Percentiles rank a stretch among this genome's conserved stretches.
Evolutionary conservation across 2,329 filamentous ascomycete genomes (phyloP).

Genomic region (Aschersonia sp.): DNA sequence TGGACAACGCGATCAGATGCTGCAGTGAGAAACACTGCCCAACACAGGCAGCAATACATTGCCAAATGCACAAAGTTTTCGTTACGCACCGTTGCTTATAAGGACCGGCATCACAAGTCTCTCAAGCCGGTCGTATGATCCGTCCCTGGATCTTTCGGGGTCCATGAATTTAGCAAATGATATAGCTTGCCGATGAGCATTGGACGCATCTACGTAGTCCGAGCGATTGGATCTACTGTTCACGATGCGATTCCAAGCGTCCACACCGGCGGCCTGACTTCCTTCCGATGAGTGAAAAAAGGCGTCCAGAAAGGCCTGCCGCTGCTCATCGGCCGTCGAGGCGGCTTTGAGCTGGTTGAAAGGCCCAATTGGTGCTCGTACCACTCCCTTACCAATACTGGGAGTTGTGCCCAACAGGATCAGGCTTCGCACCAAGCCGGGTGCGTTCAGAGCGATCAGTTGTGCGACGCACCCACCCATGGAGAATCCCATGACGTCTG

Average conservation of each 20-base stretch:
- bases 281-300: constrained; percentile 18
- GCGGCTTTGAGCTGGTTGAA: constrained; percentile 19
- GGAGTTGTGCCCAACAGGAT: constrained; percentile 29
- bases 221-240: constrained; percentile 11
- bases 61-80: too few species aligned
- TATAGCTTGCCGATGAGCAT: constrained; percentile 14
- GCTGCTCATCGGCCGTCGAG: constrained; percentile 16
- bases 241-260: constrained; percentile 19
- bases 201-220: constrained; percentile 12
- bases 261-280: constrained; percentile 17
- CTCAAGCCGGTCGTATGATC: constrained; percentile 17
- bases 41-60: too few species aligned
- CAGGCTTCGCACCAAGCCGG: constrained; percentile 21
- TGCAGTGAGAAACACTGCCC: background rate
- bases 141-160: constrained; percentile 15
- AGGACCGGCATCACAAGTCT: constrained; percentile 20
- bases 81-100: constrained; percentile 21
- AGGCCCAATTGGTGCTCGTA: constrained; percentile 13
- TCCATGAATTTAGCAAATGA: constrained; percentile 22
- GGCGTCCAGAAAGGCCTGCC: constrained; percentile 15
- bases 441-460: constrained; percentile 24
- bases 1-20: constrained; percentile 5
- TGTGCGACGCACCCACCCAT: constrained; percentile 34
- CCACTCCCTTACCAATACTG: constrained; percentile 20
- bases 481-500: constrained; percentile 34